Percentiles rank a stretch among this genome's conserved stretches.
Conservation (phyloP, 2,329 filamentous ascomycete species). For the Tricladium varicosporioides region DNA sequence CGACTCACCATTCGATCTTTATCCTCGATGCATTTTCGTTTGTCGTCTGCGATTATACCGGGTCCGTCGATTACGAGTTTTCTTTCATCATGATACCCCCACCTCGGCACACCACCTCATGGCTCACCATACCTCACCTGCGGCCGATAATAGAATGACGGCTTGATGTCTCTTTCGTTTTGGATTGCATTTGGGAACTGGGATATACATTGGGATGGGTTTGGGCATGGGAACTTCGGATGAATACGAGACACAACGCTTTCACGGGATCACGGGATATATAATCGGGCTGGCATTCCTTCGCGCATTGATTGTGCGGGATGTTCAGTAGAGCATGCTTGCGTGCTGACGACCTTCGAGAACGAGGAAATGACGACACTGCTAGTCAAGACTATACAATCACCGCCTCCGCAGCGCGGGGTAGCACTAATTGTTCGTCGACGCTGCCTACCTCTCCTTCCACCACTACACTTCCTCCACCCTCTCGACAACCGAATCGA, state of each 20-base stretch:
- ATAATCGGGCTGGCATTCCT: conserved; percentile 22
- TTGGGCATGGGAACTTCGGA: conserved; percentile 3
- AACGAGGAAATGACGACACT: conserved; percentile 1
- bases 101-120: conserved; percentile 6
- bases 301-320: conserved; percentile 15
- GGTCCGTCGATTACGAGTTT: conserved; percentile 27
- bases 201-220: conserved; percentile 8
- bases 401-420: conserved; percentile 22
- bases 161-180: conserved; percentile 32
- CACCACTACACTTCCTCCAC: neutral
- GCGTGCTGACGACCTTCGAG: conserved; percentile 27
- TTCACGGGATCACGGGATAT: conserved; percentile 5
- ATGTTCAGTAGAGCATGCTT: conserved; percentile 27
- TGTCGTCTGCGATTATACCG: conserved; percentile 27
- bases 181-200: conserved; percentile 12
- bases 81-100: conserved; percentile 19
- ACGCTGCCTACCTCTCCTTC: neutral
- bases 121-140: conserved; percentile 9
- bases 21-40: conserved; percentile 24
- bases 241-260: neutral
- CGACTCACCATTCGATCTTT: conserved; percentile 24
- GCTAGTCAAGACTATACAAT: conserved; percentile 13
- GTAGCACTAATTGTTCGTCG: conserved; percentile 5
- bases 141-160: conserved; percentile 18
- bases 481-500: neutral